Conservation (phyloP, 2,329 filamentous ascomycete species). For the Scytalidium lignicola region DNA sequence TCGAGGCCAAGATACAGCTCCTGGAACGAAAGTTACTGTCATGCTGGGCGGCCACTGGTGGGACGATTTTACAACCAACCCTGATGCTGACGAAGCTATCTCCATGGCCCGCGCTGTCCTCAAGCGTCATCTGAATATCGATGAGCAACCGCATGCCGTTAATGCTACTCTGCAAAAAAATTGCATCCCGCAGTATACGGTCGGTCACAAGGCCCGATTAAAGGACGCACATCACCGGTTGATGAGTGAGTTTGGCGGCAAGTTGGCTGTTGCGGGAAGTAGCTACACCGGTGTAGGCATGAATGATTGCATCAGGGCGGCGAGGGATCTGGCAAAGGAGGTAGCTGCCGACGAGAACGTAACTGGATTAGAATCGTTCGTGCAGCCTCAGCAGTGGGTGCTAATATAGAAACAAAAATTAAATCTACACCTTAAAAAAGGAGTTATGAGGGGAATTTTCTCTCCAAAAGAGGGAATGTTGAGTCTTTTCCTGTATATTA, state of each 20-base stretch:
- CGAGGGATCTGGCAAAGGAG: slow-evolving; percentile 45
- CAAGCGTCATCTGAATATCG: slow-evolving; percentile 68
- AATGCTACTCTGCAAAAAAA: slow-evolving; percentile 57
- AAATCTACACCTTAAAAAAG: too few species aligned
- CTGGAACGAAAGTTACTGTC: slow-evolving; percentile 82
- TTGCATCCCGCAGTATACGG: slow-evolving; percentile 86
- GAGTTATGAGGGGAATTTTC: too few species aligned
- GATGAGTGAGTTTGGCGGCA: slow-evolving; percentile 24
- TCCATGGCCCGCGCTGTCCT: slow-evolving; percentile 66
- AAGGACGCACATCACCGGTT: slow-evolving; percentile 24
- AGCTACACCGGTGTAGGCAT: slow-evolving; percentile 43
- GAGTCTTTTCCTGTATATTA: not conserved
- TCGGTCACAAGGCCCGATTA: slow-evolving; percentile 56
- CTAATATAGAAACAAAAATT: not conserved
- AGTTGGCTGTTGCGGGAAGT: slow-evolving; percentile 38
- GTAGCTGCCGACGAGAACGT: slow-evolving; percentile 28
- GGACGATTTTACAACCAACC: slow-evolving; percentile 58
- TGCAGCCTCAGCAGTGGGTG: slow-evolving; percentile 8
- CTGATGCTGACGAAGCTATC: slow-evolving; percentile 60
- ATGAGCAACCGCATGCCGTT: slow-evolving; percentile 53
- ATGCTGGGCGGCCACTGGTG: slow-evolving; percentile 95
- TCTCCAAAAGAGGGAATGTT: too few species aligned
- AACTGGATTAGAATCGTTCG: slow-evolving; percentile 34
- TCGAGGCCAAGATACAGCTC: slow-evolving; percentile 45
- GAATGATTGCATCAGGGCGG: slow-evolving; percentile 51